Base-by-base conservation (phyloP, 2,329 filamentous ascomycete species). In the Grosmannia serpens region DNA sequence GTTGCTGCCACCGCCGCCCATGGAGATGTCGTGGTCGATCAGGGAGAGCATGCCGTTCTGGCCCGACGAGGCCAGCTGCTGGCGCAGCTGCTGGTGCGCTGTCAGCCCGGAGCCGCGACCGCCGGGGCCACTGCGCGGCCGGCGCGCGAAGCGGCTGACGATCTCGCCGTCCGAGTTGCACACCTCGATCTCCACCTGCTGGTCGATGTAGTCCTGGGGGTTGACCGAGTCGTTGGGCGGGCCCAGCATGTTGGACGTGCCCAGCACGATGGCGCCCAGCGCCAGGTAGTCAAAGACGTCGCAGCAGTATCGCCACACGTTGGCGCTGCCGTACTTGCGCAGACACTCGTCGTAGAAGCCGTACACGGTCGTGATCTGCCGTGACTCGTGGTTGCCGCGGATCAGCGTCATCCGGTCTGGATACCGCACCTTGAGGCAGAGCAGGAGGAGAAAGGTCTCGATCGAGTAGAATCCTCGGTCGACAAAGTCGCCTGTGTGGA, bases 311-410 rank as follows among this genome's bases (percentile, higher is more conserved):
- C 89, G 82, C 92, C 92, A 97, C 1, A 97, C 92, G 67, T 96
- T 97, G 44, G 92, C 91, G 69, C 88, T 95, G 61, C 92, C 92
- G 68, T 97, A 97, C 74, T 97, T 97, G 57, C 92, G 82, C 63
- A 96, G 79, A 68, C 92, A 97, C 75, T 97, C 92, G 69, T 97
- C 92, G 75, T 97, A 97, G 76, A 97, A 97, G 62, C 92, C 92
- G 70, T 97, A 97, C 17, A 97, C 92, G 6, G 90, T 95, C 26
- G 92, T 97, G 64, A 97, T 97, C 72, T 97, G 92, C 60, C 92
- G 85, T 51, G 91, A 96, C 74, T 97, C 92, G 76, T 96, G 91
- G 71, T 96, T 96, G 63, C 92, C 92, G 63, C 92, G 83, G 68
- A 97, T 96, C 49, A 97, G 81, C 4, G 94, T 97, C 77, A 97